Conservation (phyloP, 257 asterid species). For the Verbascum thapsus region DNA sequence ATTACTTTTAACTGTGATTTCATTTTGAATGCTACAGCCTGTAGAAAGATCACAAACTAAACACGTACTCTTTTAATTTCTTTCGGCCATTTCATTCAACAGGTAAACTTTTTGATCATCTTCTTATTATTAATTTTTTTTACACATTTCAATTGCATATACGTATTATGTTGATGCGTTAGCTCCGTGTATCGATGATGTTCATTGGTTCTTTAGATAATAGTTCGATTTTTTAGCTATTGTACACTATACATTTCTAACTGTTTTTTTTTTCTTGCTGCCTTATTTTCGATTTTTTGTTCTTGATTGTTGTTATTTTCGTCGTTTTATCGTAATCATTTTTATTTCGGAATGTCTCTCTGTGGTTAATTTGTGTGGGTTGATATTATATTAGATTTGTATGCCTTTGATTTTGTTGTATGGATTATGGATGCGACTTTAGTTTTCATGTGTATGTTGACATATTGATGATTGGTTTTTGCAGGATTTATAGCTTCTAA, state of each 20-base stretch:
- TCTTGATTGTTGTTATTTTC: background rate
- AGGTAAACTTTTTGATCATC: constrained; percentile 31
- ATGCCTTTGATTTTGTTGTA: background rate
- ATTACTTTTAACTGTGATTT: too few species aligned
- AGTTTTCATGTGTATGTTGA: constrained; percentile 3
- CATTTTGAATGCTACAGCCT: too few species aligned
- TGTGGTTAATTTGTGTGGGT: constrained; percentile 24
- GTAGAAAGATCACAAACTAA: constrained; percentile 26
- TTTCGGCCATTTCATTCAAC: constrained; percentile 28
- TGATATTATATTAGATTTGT: constrained; percentile 21
- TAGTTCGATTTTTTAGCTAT: constrained; percentile 26
- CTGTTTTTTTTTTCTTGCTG: constrained; percentile 27
- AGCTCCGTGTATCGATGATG: constrained; percentile 13
- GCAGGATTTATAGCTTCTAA: constrained; percentile 19
- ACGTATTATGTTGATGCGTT: constrained; percentile 7
- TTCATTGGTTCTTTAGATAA: constrained; percentile 28
- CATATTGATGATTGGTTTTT: background rate
- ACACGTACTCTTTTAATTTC: background rate
- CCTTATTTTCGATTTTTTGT: background rate
- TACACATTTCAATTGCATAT: too few species aligned
- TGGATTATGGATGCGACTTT: constrained; percentile 20
- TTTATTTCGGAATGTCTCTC: constrained; percentile 21
- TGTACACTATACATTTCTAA: background rate
- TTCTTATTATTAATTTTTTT: too few species aligned
- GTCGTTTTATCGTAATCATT: constrained; percentile 3